These are phyloP conservation scores for Picea engelmannii DNA, from an alignment of 83 land plant species.

Conservation along the genomic window DNA sequence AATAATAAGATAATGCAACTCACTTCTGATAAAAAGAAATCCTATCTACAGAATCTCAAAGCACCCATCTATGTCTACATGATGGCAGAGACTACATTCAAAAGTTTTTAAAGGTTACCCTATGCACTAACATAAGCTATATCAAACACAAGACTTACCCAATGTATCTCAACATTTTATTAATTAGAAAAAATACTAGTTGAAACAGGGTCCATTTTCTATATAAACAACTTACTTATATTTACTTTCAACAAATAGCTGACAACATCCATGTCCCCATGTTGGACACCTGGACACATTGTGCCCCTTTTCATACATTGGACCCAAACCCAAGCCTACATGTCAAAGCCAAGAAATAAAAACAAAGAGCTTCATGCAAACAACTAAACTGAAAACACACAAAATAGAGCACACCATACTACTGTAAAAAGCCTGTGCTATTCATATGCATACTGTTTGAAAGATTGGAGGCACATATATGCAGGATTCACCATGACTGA, in stretches of 20 bases:
- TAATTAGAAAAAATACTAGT: neutral
- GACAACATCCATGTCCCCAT: too few relatives aligned
- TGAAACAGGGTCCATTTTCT: neutral
- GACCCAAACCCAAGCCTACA: too few relatives aligned
- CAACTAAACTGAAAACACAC: too few relatives aligned
- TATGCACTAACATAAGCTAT: neutral
- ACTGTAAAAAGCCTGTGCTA: too few relatives aligned
- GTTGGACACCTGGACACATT: too few relatives aligned
- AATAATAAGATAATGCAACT: neutral
- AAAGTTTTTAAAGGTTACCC: neutral
- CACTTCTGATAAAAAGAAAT: neutral
- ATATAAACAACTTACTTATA: neutral
- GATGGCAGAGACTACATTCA: neutral
- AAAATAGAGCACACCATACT: too few relatives aligned
- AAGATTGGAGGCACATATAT: too few relatives aligned
- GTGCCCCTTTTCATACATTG: too few relatives aligned
- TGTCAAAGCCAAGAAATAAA: too few relatives aligned
- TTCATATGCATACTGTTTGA: too few relatives aligned
- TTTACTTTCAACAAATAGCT: neutral
- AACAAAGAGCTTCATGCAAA: too few relatives aligned
- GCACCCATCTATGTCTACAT: neutral
- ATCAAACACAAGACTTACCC: neutral
- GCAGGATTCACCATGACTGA: too few relatives aligned
- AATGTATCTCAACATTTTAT: neutral
- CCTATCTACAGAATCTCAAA: neutral